phyloP scores from a whole-genome alignment of 768 basidiomycete genomes.

The Mycena metata region DNA sequence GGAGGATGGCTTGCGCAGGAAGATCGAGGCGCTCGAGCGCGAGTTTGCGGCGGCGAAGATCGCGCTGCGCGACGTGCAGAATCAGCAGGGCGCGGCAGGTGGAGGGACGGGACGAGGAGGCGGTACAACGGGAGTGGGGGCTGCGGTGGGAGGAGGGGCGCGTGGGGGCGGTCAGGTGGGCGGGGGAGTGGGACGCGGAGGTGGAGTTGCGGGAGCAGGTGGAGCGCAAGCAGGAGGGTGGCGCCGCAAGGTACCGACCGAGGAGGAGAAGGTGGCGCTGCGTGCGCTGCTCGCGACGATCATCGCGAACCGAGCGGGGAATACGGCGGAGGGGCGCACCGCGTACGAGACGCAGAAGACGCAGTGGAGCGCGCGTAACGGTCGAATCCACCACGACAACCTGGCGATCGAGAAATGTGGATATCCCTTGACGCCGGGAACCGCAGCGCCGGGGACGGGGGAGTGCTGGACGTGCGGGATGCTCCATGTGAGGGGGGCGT shows the following conservation, averaged over 20 bases:
- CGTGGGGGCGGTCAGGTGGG: no score
- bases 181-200: no score
- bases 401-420: neutral
- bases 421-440: conserved; percentile 18
- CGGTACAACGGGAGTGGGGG: no score
- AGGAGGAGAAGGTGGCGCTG: neutral
- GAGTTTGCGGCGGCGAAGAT: no score
- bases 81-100: no score
- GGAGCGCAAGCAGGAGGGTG: neutral
- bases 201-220: no score
- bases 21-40: neutral
- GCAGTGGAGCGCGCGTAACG: neutral
- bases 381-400: neutral
- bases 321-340: neutral
- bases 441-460: neutral
- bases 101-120: no score
- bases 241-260: neutral
- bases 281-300: neutral
- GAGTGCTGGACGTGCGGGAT: conserved; percentile 34
- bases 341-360: neutral
- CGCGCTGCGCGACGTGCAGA: no score
- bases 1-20: rapidly evolving
- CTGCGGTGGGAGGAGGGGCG: no score
- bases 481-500: no score
- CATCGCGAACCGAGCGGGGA: neutral